Base-by-base conservation (phyloP, 129 eudicot species). In the Apium graveolens region DNA sequence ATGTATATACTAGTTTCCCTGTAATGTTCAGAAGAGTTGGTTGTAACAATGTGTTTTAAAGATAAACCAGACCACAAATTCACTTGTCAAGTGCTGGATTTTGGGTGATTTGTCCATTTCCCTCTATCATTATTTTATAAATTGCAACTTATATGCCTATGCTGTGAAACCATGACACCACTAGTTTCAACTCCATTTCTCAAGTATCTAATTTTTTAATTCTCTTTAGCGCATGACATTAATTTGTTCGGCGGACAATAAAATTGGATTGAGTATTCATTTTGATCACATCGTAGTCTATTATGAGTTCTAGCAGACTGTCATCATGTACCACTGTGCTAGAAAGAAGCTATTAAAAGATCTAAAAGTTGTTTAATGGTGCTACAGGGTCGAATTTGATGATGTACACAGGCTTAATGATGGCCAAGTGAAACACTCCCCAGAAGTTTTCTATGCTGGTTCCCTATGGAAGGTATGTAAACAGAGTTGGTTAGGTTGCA, bases 361-460 rank as follows among this genome's bases (percentile, higher is more conserved):
- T 70, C 49, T 76, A 27, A 85, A 66, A 46, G 42, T 65, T 29
- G 32, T 76, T 74, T 78, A 24, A 76, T 84, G 82, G 73, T 80
- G 73, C 72, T 37, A 45, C 83, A 96, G 99, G 86, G 93, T 96
- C 43, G 97, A 92, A 78, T 92, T 96, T 82, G 91, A 86, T 78
- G 97, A 92, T 79, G 97, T 96, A 80, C 95, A 87, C 80, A 86
- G 95, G 89, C 97, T 96, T 21, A 88, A 76, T 74, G 99, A 96
- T 89, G 99, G 99, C 73, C 99, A 96, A 88, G 99, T 96, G 76
- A 96, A 92, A 77, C 97, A 96, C 89, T 92, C 99, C 80, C 93
- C 95, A 26, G 99, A 96, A 86, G 91, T 86, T 70, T 96, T 92
- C 79, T 96, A 96, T 90, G 99, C 93, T 53, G 97, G 99, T 84